Evolutionary conservation across 108 stramenopile genomes (phyloP).

Genomic region (Cyclotella kingstonii): DNA sequence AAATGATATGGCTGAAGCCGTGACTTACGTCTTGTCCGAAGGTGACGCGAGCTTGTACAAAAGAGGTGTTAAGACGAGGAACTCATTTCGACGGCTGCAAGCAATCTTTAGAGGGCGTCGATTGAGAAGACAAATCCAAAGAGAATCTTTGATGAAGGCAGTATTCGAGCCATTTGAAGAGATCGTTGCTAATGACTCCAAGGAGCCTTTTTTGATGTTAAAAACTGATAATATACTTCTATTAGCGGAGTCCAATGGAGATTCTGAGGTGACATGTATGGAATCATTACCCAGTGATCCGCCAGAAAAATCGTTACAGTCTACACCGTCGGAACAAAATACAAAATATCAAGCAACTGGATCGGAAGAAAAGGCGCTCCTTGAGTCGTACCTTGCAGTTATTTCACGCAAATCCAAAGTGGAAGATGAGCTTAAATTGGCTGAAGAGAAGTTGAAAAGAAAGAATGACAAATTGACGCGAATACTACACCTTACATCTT

Average conservation of each 20-base stretch:
- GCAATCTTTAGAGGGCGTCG: conserved; percentile 17
- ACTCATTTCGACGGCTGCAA: conserved; percentile 5
- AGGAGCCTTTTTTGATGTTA: too few species aligned
- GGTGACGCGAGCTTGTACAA: conserved; percentile 23
- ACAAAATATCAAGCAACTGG: too few species aligned
- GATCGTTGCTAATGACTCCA: background rate
- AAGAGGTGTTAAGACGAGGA: conserved; percentile 22
- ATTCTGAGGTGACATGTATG: background rate
- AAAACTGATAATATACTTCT: background rate
- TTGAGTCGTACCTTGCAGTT: conserved; percentile 11
- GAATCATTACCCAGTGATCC: too few species aligned
- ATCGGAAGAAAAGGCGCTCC: background rate
- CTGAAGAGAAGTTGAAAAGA: conserved; percentile 17
- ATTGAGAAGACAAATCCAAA: conserved; percentile 4
- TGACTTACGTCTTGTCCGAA: background rate
- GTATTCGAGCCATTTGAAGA: background rate
- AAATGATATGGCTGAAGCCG: conserved; percentile 6
- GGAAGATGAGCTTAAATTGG: conserved; percentile 17
- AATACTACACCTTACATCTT: conserved; percentile 15
- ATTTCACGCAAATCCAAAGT: conserved; percentile 15
- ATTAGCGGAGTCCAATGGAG: background rate
- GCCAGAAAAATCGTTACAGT: too few species aligned
- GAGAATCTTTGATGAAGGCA: background rate
- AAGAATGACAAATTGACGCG: conserved; percentile 18
- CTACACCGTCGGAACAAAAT: too few species aligned